Evolutionary conservation across 345 rosid genomes (phyloP).

Genomic region (Mangifera indica): DNA sequence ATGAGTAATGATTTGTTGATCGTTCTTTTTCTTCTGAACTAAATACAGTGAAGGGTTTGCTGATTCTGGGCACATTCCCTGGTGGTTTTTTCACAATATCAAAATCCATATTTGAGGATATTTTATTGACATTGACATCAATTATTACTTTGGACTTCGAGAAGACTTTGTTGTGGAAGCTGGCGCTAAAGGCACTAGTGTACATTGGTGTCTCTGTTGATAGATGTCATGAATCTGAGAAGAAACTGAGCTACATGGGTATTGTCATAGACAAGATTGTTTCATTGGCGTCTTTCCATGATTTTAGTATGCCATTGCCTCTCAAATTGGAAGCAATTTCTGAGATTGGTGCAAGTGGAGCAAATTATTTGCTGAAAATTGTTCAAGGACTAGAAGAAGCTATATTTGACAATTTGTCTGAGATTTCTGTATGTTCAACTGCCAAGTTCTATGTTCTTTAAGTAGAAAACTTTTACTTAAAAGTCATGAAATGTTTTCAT

Average conservation of each 20-base stretch:
- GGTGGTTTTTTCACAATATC: slow-evolving; percentile 51
- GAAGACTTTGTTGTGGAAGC: slow-evolving; percentile 54
- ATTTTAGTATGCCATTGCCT: slow-evolving; percentile 46
- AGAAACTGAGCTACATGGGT: slow-evolving; percentile 49
- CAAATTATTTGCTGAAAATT: slow-evolving; percentile 54
- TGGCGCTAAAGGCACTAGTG: slow-evolving; percentile 67
- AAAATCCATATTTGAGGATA: slow-evolving; percentile 56
- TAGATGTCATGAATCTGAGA: slow-evolving; percentile 49
- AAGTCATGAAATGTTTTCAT: slow-evolving; percentile 17
- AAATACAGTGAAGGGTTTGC: slow-evolving; percentile 78
- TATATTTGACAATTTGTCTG: slow-evolving; percentile 49
- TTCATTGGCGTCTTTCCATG: slow-evolving; percentile 45
- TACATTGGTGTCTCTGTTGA: slow-evolving; percentile 66
- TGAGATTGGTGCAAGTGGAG: slow-evolving; percentile 56
- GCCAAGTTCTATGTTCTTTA: slow-evolving; percentile 9
- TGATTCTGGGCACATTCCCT: slow-evolving; percentile 59
- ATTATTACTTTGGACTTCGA: slow-evolving; percentile 43
- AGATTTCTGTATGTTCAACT: slow-evolving; percentile 59
- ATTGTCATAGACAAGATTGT: slow-evolving; percentile 59
- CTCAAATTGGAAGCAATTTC: slow-evolving; percentile 64
- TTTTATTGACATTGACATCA: slow-evolving; percentile 55
- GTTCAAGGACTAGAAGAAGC: slow-evolving; percentile 62
- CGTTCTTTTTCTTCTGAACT: slow-evolving; percentile 18
- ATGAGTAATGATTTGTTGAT: neutral
- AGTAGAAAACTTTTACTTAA: slow-evolving; percentile 3